Conservation (phyloP, 306 rosid species). For the Arachis hypogaea region DNA sequence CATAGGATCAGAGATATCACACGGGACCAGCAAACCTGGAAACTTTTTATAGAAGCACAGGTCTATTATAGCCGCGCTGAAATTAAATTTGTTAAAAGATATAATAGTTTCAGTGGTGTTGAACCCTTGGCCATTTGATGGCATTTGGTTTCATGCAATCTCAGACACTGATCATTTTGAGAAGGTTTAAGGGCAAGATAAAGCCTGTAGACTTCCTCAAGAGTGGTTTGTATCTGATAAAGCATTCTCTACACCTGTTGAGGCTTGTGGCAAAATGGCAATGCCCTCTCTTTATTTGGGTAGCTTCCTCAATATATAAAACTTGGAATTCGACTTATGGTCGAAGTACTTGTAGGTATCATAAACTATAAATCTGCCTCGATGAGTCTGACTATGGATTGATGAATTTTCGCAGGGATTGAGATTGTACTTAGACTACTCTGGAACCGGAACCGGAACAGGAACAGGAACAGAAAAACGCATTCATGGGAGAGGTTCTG, state of each 20-base stretch:
- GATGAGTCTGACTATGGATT: slow-evolving; percentile 34
- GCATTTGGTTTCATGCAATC: not conserved
- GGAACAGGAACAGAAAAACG: slow-evolving; percentile 40
- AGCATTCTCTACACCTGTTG: not conserved
- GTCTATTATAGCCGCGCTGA: not conserved
- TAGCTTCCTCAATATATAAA: not conserved
- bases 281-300: not conserved
- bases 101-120: not conserved
- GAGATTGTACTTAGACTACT: slow-evolving; percentile 84
- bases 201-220: not conserved
- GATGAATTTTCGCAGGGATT: slow-evolving; percentile 66
- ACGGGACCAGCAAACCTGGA: not conserved
- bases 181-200: not conserved
- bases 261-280: not conserved
- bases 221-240: not conserved
- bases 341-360: not conserved
- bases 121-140: not conserved
- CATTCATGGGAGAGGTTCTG: slow-evolving; percentile 42
- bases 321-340: not conserved
- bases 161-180: slow-evolving; percentile 1
- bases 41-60: not conserved
- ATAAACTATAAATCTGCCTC: not conserved
- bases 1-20: slow-evolving; percentile 4
- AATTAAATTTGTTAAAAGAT: slow-evolving; percentile 21
- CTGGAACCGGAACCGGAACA: too few relatives aligned